Base-by-base conservation (phyloP, 2,329 filamentous ascomycete species). In the Byssoonygena ceratinophila region DNA sequence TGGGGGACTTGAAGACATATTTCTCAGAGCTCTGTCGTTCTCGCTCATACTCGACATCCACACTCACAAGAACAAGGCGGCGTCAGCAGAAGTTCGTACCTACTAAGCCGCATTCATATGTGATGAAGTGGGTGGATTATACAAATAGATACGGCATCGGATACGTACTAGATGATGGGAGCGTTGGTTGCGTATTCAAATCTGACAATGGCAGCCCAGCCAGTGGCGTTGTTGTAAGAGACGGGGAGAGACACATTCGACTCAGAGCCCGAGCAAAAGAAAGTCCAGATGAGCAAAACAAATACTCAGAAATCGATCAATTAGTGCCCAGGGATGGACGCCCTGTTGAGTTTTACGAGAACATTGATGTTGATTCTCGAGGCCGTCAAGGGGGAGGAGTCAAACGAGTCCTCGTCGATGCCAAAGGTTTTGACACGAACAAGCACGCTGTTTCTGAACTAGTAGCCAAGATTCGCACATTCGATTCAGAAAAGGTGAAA, bases 91-190 rank as follows among this genome's bases (percentile, higher is more conserved):
- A 59, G 16, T 59, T 60, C 1, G 52, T 60, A 6, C 58, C 62
- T 37, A 61, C 62, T 25, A 58, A 63, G 29, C 67, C 66, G 1
- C 71, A 74, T 50, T 63, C 72, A 1, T 71, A 74, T 53, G 73
- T 76, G 3, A 71, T 75, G 46, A 76, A 76, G 62, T 76, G 74
- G 74, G 74, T 76, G 18, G 74, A 76, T 56, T 76, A 76, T 57
- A 74, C 74, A 6, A 74, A 74, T 54, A 69, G 73, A 44, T 75
- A 75, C 54, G 74, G 74, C 9, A 74, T 76, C 45, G 74, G 73
- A 4, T 76, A 76, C 56, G 71, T 75, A 6, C 58, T 76, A n/a
- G 71, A 72, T 43, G 73, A 76, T 59, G 72, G 73, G 3, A 75
- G 70, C 31, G 71, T 76, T 20, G 74, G 74, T 3, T 75, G 73